Conservation (phyloP, 2,329 filamentous ascomycete species). For the Hypoxylon sp. region DNA sequence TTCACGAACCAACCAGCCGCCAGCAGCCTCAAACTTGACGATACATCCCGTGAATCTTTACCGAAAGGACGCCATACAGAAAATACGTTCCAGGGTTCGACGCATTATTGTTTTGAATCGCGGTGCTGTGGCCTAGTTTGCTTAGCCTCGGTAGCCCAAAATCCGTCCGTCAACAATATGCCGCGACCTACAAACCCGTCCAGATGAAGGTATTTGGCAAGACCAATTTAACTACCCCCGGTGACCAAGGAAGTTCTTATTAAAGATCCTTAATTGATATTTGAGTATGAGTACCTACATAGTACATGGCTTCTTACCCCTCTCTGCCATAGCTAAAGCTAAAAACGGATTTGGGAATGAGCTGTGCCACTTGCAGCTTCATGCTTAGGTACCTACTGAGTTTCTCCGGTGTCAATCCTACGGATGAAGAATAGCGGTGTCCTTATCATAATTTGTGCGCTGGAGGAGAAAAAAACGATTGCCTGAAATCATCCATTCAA, state of each 20-base stretch:
- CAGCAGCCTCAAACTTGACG: slow-evolving; percentile 33
- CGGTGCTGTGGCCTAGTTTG: slow-evolving; percentile 21
- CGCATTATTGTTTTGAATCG: slow-evolving; percentile 14
- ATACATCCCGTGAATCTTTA: slow-evolving; percentile 31
- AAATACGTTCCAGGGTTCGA: slow-evolving; percentile 5
- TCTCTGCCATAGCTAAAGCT: neutral
- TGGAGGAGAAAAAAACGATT: neutral
- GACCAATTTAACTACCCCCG: neutral
- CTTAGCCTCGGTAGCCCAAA: slow-evolving; percentile 18
- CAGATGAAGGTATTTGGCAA: neutral
- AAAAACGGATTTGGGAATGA: neutral
- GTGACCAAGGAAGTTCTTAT: neutral
- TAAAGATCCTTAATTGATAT: neutral
- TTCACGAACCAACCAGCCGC: slow-evolving; percentile 28
- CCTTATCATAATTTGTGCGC: neutral
- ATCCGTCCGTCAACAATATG: slow-evolving; percentile 12
- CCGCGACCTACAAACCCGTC: neutral
- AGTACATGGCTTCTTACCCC: neutral
- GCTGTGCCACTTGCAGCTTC: neutral
- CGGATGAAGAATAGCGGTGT: neutral
- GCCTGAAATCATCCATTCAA: neutral
- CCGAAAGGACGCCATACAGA: slow-evolving; percentile 21
- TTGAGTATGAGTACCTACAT: neutral
- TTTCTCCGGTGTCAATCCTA: neutral
- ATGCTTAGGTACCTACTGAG: neutral